Evolutionary conservation across 2,329 filamentous ascomycete species (phyloP), one percentile per base, ranked within the genome.

Genomic region (Byssothecium circinans): DNA sequence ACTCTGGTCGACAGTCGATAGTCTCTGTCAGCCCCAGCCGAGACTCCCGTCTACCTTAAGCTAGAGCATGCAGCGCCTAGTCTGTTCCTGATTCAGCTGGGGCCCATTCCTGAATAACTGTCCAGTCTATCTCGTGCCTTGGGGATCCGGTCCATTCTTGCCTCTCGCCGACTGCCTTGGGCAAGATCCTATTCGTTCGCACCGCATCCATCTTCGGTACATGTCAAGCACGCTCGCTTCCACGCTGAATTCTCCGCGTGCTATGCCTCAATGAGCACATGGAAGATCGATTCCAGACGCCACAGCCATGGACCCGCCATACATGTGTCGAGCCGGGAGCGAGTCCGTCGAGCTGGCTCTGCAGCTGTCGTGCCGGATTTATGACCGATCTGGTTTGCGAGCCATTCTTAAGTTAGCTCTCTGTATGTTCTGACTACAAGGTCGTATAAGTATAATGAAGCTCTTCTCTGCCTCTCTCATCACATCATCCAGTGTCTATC

Each of bases 11-110:
- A 2, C 33, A 20, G 12, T 30, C 42, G 27, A 45, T 45, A 45
- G 42, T 46, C 37, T 36, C 43, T 44, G 15, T 43, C 40, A 52
- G 43, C 49, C 49, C 45, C 45, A 42, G 32, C 45, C 39, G 41
- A 42, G 5, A 25, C 19, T 27, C 41, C n/a, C 30, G 19, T 8
- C 32, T 41, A 39, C 18, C 25, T 20, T 49, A 41, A 29, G 37
- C 29, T 37, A 8, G 35, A 36, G 11, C 35, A 5, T 38, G 18
- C 27, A 40, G 33, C 41, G 14, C 15, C 12, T 32, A 32, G 11
- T 10, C 37, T 27, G 25, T 50, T 45, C 41, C 46, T 43, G 33
- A 38, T 44, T 41, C 40, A 49, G 43, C 39, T 38, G n/a, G 37
- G 34, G 18, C 36, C 20, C 15, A 19, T 39, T 25, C 23, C 38